Evolutionary conservation across 139 green algal genomes (phyloP).

Genomic region (Tetratostichococcus sp.): DNA sequence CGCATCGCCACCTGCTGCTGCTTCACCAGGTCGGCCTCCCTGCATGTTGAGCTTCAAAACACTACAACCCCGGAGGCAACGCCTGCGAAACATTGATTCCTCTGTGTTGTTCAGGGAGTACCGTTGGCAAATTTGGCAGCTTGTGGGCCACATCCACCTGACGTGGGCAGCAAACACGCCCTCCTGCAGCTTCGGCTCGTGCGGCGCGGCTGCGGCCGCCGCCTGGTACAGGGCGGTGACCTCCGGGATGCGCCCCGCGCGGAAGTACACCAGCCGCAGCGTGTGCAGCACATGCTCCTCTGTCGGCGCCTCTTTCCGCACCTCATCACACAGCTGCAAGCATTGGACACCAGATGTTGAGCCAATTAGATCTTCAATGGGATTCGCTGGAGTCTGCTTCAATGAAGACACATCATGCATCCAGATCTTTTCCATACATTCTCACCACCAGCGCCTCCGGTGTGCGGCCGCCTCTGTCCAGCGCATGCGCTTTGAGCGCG

Average conservation of each 20-base stretch:
- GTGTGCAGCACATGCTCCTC: conserved; percentile 58
- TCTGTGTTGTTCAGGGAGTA: too few relatives aligned
- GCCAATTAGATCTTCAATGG: too few relatives aligned
- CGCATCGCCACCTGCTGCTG: conserved; percentile 74
- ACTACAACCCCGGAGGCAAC: too few relatives aligned
- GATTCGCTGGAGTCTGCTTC: too few relatives aligned
- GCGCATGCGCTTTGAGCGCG: conserved; percentile 52
- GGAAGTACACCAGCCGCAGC: conserved; percentile 45
- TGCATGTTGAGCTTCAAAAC: conserved; percentile 15
- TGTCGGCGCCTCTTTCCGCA: conserved; percentile 34
- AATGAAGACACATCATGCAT: too few relatives aligned
- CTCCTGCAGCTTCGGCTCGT: conserved; percentile 36
- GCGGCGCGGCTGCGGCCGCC: conserved; percentile 33
- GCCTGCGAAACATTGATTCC: too few relatives aligned
- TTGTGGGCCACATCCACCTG: conserved; percentile 27
- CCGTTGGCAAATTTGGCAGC: too few relatives aligned
- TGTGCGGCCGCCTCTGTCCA: conserved; percentile 35
- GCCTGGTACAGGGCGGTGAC: conserved; percentile 53
- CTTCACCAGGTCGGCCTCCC: conserved; percentile 51
- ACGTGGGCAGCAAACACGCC: conserved; percentile 56
- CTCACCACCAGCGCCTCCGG: conserved; percentile 48
- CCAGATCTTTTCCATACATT: too few relatives aligned
- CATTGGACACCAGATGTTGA: too few relatives aligned
- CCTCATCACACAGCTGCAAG: conserved; percentile 36
- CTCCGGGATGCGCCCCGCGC: conserved; percentile 22